Base-by-base conservation (phyloP, 1,284 basidiomycete species). In the Ganoderma lucidum region DNA sequence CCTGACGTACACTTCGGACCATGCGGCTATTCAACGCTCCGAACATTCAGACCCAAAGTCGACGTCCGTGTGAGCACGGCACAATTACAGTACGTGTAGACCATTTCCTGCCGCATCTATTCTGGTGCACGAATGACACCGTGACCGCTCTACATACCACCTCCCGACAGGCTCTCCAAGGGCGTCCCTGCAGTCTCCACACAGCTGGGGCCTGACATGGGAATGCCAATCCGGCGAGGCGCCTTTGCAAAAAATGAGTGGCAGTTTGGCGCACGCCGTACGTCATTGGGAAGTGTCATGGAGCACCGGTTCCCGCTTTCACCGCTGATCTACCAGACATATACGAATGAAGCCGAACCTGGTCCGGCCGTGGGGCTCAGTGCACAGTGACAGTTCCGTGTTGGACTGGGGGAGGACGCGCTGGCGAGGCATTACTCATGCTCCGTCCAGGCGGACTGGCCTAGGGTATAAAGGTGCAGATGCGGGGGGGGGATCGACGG, bases 191-290 rank as follows among this genome's bases (percentile, higher is more conserved):
- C 10, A 35, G 32, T 55, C 28, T 32, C 23, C 51, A 55, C 12
- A 4, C 30, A 30, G 28, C 30, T 15, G 53, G 48, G 28, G 17
- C 15, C 17, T 30, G 51, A 8, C n/a, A 51, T 28, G 9, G 48
- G 48, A 28, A 9, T 12, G 48, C 48, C 23, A 28, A 28, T 4
- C 48, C 28, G 23, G 48, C 48, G 48, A 51, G 14, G 48, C 35
- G 35, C 56, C 35, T 19, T 8, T 9, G 37, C 8, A 42, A 4
- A 15, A 42, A 28, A 23, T 23, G 23, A 3, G 2, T 61, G 59
- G 41, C 59, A 61, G 59, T 61, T 61, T 61, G 39, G 59, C 59
- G 59, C 59, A 61, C 59, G 6, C 39, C 17, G 23, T 15, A 23
- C 10, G 39, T 30, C 39, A 23, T 23, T 15, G 14, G 12, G 39